Evolutionary conservation across 164 flowering plant genomes (phyloP).

Genomic region (Liquidambar formosana): DNA sequence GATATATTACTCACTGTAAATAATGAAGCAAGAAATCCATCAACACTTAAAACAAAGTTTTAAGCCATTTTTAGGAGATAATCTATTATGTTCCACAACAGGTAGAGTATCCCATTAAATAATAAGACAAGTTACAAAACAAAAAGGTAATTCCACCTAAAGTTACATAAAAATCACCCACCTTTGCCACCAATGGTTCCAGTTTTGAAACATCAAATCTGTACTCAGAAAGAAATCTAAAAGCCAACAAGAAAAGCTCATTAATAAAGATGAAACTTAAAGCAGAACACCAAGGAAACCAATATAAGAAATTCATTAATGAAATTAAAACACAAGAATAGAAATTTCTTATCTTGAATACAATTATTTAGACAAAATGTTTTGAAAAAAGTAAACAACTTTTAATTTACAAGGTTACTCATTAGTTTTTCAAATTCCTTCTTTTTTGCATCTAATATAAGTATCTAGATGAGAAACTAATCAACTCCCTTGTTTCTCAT

Average conservation of each 20-base stretch:
- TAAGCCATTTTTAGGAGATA: background rate
- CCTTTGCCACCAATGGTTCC: slow-evolving; percentile 99
- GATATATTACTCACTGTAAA: background rate
- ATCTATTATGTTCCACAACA: background rate
- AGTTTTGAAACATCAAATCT: slow-evolving; percentile 85
- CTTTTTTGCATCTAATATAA: background rate
- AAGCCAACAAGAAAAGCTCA: slow-evolving; percentile 17
- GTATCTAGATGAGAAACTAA: background rate
- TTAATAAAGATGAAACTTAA: slow-evolving; percentile 7
- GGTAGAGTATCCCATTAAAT: background rate
- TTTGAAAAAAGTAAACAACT: background rate
- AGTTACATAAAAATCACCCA: slow-evolving; percentile 23
- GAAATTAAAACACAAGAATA: background rate
- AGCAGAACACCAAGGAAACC: background rate
- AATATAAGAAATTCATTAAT: background rate
- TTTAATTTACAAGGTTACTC: background rate
- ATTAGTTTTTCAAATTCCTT: background rate
- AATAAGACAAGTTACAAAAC: background rate
- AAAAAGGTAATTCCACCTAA: background rate
- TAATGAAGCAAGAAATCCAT: background rate
- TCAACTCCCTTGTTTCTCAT: background rate
- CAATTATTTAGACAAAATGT: background rate
- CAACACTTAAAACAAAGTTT: background rate
- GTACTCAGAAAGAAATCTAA: slow-evolving; percentile 72
- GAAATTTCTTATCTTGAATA: background rate